Base-by-base conservation (phyloP, 768 basidiomycete species). In the Termitomyces sp. region DNA sequence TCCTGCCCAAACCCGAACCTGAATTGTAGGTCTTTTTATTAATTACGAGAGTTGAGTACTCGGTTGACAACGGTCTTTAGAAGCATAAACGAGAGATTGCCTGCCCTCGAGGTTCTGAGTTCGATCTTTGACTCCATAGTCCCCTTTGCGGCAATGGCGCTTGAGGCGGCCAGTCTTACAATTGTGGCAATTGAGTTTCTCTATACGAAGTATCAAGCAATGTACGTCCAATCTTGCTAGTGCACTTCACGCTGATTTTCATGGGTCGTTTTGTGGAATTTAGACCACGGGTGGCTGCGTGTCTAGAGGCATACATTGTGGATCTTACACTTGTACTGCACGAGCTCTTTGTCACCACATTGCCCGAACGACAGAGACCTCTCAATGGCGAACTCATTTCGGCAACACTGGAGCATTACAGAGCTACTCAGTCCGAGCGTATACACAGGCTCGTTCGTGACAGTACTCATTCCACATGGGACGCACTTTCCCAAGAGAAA, bases 231-330 rank as follows among this genome's bases (percentile, higher is more conserved):
- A 40, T 18, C 11, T 38, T 52, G 4, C 20, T 20, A 22, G 20
- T 24, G 28, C 11, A 20, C 9, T 2, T 22, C 8, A 24, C 8
- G 12, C 8, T 39, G 4, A 39, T 9, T 22, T 35, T 36, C 1
- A 12, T 15, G 32, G 18, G 3, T 11, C 24, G 5, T 51, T n/a
- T 7, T 20, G 16, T 16, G 32, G 2, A 2, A 16, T 36, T 1
- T 22, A 60, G 52, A 32, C 59, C 59, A 6, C 35, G 22, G 7
- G 32, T 53, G 16, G 52, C 59, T 28, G 2, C 38, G 1, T 60
- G 64, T 42, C 22, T 67, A 54, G 65, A 63, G 20, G 60, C 67
- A 1, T 69, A 69, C 58, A 65, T 69, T 28, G 53, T 69, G 3
- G 61, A 69, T 53, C 66, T 69, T 18, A 55, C 62, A 50, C 54